phyloP scores from a whole-genome alignment of 495 filamentous ascomycete genomes.

The Hypoxylon intermedium region DNA sequence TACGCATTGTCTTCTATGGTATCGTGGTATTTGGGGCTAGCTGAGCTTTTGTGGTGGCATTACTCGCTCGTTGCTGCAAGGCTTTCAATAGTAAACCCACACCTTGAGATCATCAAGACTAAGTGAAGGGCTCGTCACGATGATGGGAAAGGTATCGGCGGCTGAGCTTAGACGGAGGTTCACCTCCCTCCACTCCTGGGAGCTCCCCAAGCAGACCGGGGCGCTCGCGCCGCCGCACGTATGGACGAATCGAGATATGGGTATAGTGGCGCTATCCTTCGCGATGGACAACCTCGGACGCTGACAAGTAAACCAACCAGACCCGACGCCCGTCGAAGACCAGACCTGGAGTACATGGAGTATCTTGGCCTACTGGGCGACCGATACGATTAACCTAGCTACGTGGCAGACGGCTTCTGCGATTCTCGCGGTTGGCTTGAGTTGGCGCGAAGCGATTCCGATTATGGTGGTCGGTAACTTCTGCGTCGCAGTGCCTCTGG shows the following conservation, averaged over 20 bases:
- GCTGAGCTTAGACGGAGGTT: slow-evolving; percentile 44
- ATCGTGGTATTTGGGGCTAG: slow-evolving; percentile 9
- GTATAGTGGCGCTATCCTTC: slow-evolving; percentile 24
- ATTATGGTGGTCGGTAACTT: slow-evolving; percentile 68
- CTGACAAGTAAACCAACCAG: slow-evolving; percentile 37
- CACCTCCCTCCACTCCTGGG: slow-evolving; percentile 54
- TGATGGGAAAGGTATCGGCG: slow-evolving; percentile 23
- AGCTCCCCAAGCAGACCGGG: slow-evolving; percentile 57
- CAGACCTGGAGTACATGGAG: slow-evolving; percentile 59
- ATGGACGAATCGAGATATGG: slow-evolving; percentile 54
- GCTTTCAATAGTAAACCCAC: neutral
- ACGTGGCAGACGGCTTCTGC: slow-evolving; percentile 69
- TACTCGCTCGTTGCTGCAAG: neutral
- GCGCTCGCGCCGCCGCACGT: slow-evolving; percentile 57
- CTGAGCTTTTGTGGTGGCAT: neutral
- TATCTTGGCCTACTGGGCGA: slow-evolving; percentile 67
- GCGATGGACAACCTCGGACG: neutral
- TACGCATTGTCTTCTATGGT: neutral
- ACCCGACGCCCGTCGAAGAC: slow-evolving; percentile 54
- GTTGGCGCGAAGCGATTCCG: slow-evolving; percentile 65
- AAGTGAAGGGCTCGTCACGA: neutral
- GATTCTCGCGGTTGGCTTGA: slow-evolving; percentile 68
- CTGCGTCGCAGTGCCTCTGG: slow-evolving; percentile 67
- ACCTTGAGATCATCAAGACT: neutral
- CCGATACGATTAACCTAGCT: slow-evolving; percentile 66